A percentile compares a stretch with the other conserved stretches of the same genome.
Evolutionary conservation across 768 basidiomycete species (phyloP).

Genomic region (Melanogaster broomeanus): DNA sequence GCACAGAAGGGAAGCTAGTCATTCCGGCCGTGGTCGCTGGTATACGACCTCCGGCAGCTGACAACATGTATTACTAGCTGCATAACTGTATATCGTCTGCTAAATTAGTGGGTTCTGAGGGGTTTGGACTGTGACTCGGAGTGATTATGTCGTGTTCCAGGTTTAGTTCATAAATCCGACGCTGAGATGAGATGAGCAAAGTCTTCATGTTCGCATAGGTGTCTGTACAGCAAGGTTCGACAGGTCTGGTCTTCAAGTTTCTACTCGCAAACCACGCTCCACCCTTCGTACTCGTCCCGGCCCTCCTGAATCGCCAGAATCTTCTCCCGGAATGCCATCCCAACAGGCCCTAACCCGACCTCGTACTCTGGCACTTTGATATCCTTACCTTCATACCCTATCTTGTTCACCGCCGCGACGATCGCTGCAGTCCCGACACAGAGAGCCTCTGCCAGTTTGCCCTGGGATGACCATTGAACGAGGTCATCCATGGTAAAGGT

Average conservation of each 20-base stretch:
- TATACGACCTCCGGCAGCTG: too few relatives aligned
- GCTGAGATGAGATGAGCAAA: too few relatives aligned
- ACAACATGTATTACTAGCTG: too few relatives aligned
- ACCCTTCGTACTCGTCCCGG: slow-evolving; percentile 56
- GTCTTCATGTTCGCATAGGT: too few relatives aligned
- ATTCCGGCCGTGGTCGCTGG: too few relatives aligned
- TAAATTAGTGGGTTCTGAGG: too few relatives aligned
- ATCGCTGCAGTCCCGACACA: slow-evolving; percentile 84
- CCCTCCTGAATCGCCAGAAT: slow-evolving; percentile 82
- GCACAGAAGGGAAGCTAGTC: too few relatives aligned
- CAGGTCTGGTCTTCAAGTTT: neutral
- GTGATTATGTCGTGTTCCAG: too few relatives aligned
- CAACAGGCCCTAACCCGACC: slow-evolving; percentile 53
- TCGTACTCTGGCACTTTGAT: slow-evolving; percentile 62
- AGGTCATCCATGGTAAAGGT: slow-evolving; percentile 62
- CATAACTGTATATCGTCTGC: too few relatives aligned
- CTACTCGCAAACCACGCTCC: slow-evolving; percentile 49
- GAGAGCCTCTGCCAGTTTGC: slow-evolving; percentile 77
- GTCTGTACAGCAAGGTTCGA: too few relatives aligned
- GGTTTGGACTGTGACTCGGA: too few relatives aligned
- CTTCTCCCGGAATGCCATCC: slow-evolving; percentile 66
- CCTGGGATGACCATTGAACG: slow-evolving; percentile 54
- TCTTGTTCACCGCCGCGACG: slow-evolving; percentile 68
- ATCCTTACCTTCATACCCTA: slow-evolving; percentile 72
- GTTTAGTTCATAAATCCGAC: too few relatives aligned